Conservation (phyloP, 108 stramenopile genomes). For the Nitzschia sp. region DNA sequence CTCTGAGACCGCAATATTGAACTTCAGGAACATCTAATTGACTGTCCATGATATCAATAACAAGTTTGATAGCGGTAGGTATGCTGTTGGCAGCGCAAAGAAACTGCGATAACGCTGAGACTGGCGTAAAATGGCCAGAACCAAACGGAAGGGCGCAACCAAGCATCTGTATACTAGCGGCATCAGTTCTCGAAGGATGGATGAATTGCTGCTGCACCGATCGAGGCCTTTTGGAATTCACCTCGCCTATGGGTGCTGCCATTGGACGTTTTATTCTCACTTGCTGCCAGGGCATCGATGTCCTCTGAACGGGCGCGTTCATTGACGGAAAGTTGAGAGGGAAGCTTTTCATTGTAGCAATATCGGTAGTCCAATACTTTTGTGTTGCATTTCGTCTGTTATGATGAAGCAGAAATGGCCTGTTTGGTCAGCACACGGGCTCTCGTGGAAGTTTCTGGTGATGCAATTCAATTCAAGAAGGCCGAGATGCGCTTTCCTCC, state of each 20-base stretch:
- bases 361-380: too few relatives aligned
- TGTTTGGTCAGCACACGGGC: too few relatives aligned
- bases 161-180: too few relatives aligned
- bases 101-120: conserved; percentile 4
- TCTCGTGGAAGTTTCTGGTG: too few relatives aligned
- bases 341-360: too few relatives aligned
- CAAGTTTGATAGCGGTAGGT: background rate
- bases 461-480: too few relatives aligned
- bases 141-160: background rate
- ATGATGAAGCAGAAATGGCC: too few relatives aligned
- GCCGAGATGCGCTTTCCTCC: too few relatives aligned
- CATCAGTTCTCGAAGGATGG: background rate
- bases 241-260: background rate
- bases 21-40: background rate
- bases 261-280: background rate
- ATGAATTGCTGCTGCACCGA: background rate
- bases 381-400: too few relatives aligned
- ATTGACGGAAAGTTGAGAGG: too few relatives aligned
- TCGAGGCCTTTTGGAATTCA: background rate
- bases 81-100: background rate
- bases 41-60: background rate
- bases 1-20: conserved; percentile 4
- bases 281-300: background rate
- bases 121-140: background rate
- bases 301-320: too few relatives aligned